phyloP scores from a whole-genome alignment of 371 early-diverging fungal genomes.

The Actinomortierella wolfii region DNA sequence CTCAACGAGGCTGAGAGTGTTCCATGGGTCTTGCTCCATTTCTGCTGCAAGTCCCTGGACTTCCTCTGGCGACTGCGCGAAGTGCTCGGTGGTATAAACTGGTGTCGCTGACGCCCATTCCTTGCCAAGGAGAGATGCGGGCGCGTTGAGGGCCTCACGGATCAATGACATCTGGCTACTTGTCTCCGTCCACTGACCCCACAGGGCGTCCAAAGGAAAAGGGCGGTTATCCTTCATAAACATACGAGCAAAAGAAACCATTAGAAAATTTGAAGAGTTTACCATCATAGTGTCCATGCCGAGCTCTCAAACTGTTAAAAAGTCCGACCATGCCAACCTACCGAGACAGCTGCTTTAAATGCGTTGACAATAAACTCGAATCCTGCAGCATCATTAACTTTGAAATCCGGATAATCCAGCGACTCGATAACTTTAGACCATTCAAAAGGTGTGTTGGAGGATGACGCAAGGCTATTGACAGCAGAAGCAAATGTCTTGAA shows the following conservation, averaged over 20 bases:
- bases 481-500: constrained; percentile 67
- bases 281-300: not conserved
- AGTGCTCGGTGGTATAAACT: constrained; percentile 60
- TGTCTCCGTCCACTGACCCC: constrained; percentile 77
- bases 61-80: constrained; percentile 52
- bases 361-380: constrained; percentile 69
- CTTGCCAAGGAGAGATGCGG: constrained; percentile 57
- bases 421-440: constrained; percentile 67
- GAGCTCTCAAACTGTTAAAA: not conserved
- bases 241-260: too few species aligned
- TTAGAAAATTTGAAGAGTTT: too few species aligned
- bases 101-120: constrained; percentile 53
- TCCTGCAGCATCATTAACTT: constrained; percentile 65
- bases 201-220: constrained; percentile 76
- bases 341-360: constrained; percentile 66
- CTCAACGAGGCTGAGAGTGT: constrained; percentile 78
- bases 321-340: constrained; percentile 24
- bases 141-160: constrained; percentile 63
- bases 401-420: constrained; percentile 76
- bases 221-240: constrained; percentile 20
- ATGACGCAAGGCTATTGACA: constrained; percentile 45
- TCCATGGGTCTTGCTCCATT: constrained; percentile 67
- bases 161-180: constrained; percentile 76
- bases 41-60: constrained; percentile 57
- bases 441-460: constrained; percentile 51